Conservation (phyloP, 164 flowering plant species). For the Chimonanthus salicifolius region DNA sequence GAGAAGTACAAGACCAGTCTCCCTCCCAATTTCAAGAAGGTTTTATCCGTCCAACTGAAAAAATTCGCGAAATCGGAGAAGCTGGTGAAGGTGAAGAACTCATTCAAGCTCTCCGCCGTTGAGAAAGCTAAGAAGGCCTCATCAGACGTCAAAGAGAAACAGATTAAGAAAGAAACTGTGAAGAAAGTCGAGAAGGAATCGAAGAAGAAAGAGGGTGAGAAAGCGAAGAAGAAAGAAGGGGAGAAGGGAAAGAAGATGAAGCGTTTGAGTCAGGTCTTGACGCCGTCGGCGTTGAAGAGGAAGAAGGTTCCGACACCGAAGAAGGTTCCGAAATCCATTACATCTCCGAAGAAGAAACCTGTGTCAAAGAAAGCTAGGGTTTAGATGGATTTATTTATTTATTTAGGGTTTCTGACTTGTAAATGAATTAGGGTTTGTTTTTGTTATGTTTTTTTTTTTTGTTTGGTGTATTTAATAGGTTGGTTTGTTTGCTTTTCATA, state of each 20-base stretch:
- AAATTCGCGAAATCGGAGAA: constrained; percentile 27
- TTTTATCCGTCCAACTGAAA: constrained; percentile 36
- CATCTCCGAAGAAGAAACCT: neutral
- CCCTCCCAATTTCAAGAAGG: constrained; percentile 38
- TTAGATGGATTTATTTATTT: neutral
- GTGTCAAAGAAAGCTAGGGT: neutral
- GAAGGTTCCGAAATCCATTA: neutral
- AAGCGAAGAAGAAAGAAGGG: neutral
- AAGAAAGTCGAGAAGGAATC: neutral
- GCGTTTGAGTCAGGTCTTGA: constrained; percentile 2
- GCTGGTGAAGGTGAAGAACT: constrained; percentile 36
- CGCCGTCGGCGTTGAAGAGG: neutral
- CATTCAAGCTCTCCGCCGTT: constrained; percentile 25
- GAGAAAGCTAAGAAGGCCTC: constrained; percentile 4
- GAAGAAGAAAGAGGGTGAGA: neutral
- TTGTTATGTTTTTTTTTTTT: no score
- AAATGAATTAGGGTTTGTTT: neutral
- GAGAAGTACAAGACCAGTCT: constrained; percentile 27
- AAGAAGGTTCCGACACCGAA: neutral
- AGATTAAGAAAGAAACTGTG: neutral
- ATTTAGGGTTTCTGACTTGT: neutral
- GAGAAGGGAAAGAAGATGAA: neutral
- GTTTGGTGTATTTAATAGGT: neutral
- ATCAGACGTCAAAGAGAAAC: neutral
- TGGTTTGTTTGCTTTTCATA: neutral